Base-by-base conservation (phyloP, 75 land plant genomes). In the Isoetes taiwanensis region DNA sequence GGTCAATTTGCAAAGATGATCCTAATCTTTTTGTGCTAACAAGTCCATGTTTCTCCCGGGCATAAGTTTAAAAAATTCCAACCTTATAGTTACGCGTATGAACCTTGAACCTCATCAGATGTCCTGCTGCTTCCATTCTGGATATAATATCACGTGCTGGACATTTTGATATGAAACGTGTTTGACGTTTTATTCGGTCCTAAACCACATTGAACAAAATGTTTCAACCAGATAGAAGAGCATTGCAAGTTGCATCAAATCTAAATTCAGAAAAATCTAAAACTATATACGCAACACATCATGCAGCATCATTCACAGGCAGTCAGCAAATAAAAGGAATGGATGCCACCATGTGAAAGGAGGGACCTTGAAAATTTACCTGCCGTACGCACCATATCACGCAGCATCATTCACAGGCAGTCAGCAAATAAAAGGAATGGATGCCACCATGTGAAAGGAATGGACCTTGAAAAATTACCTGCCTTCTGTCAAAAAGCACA, bases 171-270 rank as follows among this genome's bases (percentile, higher is more conserved):
- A 79, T 78, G 58, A 84, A 93, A 25, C 98, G 77, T 37, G 98
- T 93, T 75, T 93, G 89, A 5, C 86, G 61, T 59, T 79, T 86
- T 23, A 87, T 72, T 69, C 66, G 73, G 59, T 86, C 95, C 88
- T 87, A 70, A 2, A 35, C 43, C 46, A 50, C 52, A 20, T 43
- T 39, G 30, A n/a, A n/a, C n/a, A n/a, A n/a, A n/a, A n/a, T n/a
- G n/a, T n/a, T n/a, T 46, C 5, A 46, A 8, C 9, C 14, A 37
- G 14, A 9, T 14, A 37, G 12, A 37, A 14, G 9, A 37, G 14
- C 14, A 9, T 37, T 37, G 14, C 14, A 37, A 37, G 39, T 37
- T 14, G 9, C 39, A 37, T 9, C 14, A 9, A 37, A 37, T 37
- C 12, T 37, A 14, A 37, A 9, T 37, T 37, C 9, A 37, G 39